Evolutionary conservation across 2,329 filamentous ascomycete genomes (phyloP).

Genomic region (Cladosporium colombiae): DNA sequence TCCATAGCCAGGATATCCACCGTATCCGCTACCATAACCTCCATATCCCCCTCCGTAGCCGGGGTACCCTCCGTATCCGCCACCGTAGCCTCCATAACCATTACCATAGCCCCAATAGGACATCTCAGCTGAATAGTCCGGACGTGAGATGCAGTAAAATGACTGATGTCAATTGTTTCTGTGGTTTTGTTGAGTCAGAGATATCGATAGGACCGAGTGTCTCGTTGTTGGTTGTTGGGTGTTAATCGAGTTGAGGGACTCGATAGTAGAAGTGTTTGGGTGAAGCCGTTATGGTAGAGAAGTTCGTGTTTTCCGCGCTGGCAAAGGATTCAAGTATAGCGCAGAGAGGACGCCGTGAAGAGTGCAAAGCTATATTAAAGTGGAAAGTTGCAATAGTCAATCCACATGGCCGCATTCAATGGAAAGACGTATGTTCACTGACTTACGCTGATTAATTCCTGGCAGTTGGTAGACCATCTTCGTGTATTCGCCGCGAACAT

Average conservation of each 20-base stretch:
- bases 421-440: not conserved
- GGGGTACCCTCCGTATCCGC: not conserved
- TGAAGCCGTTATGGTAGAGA: not conserved
- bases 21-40: not conserved
- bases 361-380: not conserved
- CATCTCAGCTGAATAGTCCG: not conserved
- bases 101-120: not conserved
- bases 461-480: not conserved
- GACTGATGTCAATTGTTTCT: not conserved
- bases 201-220: not conserved
- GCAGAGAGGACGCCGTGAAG: not conserved
- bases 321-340: not conserved
- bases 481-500: not conserved
- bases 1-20: not conserved
- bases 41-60: not conserved
- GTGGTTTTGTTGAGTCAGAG: not conserved
- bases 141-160: not conserved
- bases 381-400: not conserved
- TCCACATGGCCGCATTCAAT: not conserved
- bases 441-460: not conserved
- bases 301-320: not conserved
- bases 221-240: not conserved
- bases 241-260: not conserved
- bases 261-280: not conserved
- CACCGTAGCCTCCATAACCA: not conserved